These are phyloP conservation scores for Stipa capillata DNA, from an alignment of 176 grass and related monocot genomes.

Conservation along the genomic window DNA sequence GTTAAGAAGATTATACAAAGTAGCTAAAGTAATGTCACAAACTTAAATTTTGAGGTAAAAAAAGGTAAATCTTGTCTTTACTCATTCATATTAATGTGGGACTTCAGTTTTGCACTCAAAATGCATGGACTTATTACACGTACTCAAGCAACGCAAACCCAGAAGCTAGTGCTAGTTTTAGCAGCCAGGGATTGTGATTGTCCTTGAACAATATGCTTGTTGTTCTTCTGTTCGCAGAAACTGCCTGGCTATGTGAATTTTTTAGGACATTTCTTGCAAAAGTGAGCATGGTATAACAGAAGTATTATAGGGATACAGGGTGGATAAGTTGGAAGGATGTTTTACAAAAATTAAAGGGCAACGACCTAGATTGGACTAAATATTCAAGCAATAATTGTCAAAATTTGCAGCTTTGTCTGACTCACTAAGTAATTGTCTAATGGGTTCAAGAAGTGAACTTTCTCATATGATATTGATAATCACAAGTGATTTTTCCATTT, in stretches of 20 bases:
- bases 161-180: not conserved
- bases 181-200: not conserved
- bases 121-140: not conserved
- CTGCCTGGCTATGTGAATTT: not conserved
- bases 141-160: not conserved
- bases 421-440: not conserved
- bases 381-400: not conserved
- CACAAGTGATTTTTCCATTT: slow-evolving; percentile 9
- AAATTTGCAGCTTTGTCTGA: not conserved
- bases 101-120: not conserved
- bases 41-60: not conserved
- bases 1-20: not conserved
- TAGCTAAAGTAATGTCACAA: not conserved
- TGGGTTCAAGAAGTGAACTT: not conserved
- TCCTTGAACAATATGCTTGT: not conserved
- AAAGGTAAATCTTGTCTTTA: not conserved
- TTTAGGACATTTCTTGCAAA: not conserved
- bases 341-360: not conserved
- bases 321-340: not conserved
- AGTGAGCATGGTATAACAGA: not conserved
- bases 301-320: not conserved
- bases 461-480: slow-evolving; percentile 9
- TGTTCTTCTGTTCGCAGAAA: not conserved
- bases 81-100: not conserved
- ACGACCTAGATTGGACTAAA: not conserved